A percentile compares a stretch with the other conserved stretches of the same genome.
These are phyloP conservation scores for Ichthyophonus hoferi DNA, from an alignment of 208 protist genomes.

Conservation along the genomic window DNA sequence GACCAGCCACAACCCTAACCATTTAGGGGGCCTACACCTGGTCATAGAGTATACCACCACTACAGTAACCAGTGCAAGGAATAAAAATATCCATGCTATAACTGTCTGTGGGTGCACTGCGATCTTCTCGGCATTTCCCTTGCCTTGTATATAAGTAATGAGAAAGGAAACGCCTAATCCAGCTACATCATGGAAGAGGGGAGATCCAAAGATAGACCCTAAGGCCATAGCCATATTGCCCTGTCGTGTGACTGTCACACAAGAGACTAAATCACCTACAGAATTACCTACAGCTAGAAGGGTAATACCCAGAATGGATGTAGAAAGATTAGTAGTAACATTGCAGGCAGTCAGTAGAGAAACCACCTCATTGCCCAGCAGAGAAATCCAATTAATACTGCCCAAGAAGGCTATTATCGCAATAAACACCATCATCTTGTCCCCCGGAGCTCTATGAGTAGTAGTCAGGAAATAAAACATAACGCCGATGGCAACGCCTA, in stretches of 20 bases:
- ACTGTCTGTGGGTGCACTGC: neutral
- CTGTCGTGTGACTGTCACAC: neutral
- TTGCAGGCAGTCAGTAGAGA: neutral
- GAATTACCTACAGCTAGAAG: slow-evolving; percentile 28
- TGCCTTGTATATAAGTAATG: neutral
- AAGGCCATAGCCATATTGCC: slow-evolving; percentile 13
- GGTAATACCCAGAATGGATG: neutral
- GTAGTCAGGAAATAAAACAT: neutral
- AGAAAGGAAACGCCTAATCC: slow-evolving; percentile 15
- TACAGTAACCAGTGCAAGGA: neutral
- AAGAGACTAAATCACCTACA: neutral
- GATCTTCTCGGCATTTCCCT: neutral
- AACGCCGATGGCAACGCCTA: neutral
- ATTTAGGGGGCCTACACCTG: neutral
- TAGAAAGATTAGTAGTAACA: neutral
- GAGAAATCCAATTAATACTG: neutral
- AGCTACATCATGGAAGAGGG: neutral
- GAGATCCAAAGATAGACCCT: slow-evolving; percentile 21
- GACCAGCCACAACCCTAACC: neutral
- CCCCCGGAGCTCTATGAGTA: neutral
- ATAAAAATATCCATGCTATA: neutral
- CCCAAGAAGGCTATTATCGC: neutral
- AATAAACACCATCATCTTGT: neutral
- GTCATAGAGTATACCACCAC: neutral
- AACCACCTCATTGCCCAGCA: slow-evolving; percentile 25